Evolutionary conservation across 768 basidiomycete genomes (phyloP).

Genomic region (Leccinum fibrillosum): DNA sequence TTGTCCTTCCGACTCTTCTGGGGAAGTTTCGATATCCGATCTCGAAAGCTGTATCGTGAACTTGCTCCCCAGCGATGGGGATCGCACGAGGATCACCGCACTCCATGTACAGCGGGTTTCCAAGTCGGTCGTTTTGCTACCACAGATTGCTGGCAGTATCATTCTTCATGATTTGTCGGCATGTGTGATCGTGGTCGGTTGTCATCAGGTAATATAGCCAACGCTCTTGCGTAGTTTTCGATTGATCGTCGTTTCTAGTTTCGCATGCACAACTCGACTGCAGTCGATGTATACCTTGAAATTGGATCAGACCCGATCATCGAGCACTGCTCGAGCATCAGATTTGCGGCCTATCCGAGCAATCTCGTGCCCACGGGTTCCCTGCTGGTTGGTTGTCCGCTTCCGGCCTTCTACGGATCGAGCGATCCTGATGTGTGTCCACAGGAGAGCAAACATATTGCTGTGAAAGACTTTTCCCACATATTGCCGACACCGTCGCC

Average conservation of each 20-base stretch:
- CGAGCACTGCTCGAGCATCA: constrained; percentile 63
- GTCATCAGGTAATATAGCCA: constrained; percentile 65
- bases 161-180: constrained; percentile 60
- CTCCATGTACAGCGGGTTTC: constrained; percentile 49
- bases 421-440: background rate
- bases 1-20: constrained; percentile 37
- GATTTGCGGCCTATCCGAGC: constrained; percentile 63
- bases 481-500: constrained; percentile 74
- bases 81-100: constrained; percentile 10
- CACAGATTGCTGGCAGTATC: constrained; percentile 65
- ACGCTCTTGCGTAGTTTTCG: background rate
- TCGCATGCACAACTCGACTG: constrained; percentile 76
- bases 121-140: constrained; percentile 63
- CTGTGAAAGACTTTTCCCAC: constrained; percentile 84
- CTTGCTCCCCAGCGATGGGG: constrained; percentile 37
- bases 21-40: constrained; percentile 60
- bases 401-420: background rate
- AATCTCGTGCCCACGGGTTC: background rate
- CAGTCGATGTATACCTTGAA: constrained; percentile 63
- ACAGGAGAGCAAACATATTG: constrained; percentile 38
- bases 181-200: constrained; percentile 67
- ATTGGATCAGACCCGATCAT: constrained; percentile 76
- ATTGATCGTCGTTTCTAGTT: constrained; percentile 48
- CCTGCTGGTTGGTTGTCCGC: constrained; percentile 15
- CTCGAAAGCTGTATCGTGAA: constrained; percentile 71